These are phyloP conservation scores for Cutaneotrichosporon sp. DNA, from an alignment of 1,284 basidiomycete species.

Conservation along the genomic window DNA sequence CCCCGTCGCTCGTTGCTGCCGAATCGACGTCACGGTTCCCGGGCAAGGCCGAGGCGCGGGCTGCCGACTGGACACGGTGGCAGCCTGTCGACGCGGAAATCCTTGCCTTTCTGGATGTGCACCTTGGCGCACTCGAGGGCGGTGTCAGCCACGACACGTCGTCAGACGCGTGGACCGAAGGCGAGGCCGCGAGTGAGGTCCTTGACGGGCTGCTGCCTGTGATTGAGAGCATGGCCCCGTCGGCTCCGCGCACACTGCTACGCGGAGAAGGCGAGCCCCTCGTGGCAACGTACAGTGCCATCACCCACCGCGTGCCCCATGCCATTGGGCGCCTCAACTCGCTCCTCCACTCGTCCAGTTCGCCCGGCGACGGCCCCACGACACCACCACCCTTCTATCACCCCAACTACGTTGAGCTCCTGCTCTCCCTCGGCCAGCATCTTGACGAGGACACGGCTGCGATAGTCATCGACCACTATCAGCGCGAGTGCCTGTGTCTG, in stretches of 20 bases:
- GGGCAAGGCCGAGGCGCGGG: constrained; percentile 12
- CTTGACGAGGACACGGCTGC: constrained; percentile 46
- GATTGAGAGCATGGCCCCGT: constrained; percentile 17
- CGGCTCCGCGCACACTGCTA: constrained; percentile 3
- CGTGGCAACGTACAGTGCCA: constrained; percentile 21
- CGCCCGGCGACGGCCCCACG: not conserved
- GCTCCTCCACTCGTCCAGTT: constrained; percentile 13
- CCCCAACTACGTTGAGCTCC: constrained; percentile 43
- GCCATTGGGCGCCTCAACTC: constrained; percentile 35
- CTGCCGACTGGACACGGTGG: constrained; percentile 30
- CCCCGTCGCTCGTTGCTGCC: constrained; percentile 33
- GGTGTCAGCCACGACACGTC: constrained; percentile 9
- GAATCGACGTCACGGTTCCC: constrained; percentile 30
- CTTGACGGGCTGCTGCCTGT: constrained; percentile 29
- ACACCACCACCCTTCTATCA: constrained; percentile 28
- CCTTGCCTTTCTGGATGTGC: constrained; percentile 37
- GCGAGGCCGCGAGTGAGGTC: constrained; percentile 35
- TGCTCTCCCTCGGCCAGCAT: constrained; percentile 44
- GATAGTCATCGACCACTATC: constrained; percentile 50
- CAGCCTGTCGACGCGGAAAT: constrained; percentile 39
- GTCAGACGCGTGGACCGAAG: constrained; percentile 39
- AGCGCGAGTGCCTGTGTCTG: constrained; percentile 48
- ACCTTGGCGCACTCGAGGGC: constrained; percentile 27
- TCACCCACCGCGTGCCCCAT: constrained; percentile 35
- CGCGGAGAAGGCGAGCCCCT: constrained; percentile 14